Evolutionary conservation across 2,329 filamentous ascomycete species (phyloP), one percentile per base, ranked within the genome.

Genomic region (Beauveria varroae): DNA sequence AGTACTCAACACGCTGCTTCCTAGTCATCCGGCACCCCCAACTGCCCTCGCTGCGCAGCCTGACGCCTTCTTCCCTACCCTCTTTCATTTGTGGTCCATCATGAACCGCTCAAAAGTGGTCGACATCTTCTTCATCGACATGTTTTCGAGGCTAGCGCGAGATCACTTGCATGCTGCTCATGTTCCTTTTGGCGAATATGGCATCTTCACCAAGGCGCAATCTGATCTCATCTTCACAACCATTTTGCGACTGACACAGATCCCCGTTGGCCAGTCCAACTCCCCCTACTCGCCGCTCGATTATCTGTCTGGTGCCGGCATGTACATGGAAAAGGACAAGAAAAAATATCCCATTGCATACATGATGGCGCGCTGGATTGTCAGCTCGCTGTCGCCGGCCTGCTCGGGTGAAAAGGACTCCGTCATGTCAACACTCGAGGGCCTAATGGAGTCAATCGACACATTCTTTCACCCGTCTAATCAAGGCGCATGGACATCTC

Each of bases 391-490:
- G 44, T 98, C 95, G 1, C 93, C 95, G 1, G 80, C 86, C 51
- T 95, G 91, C 68, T 77, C 96, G 54, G 85, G 90, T 47, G 80
- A 85, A n/a, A 81, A 88, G 34, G 87, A 88, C 60, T 98, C 93
- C 1, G 85, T 96, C 49, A 76, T 99, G 68, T 85, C 88, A 40
- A 91, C 90, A 65, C 82, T 99, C 5, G 93, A 99, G 73, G 93
- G 91, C 0, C 80, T 99, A 57, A 89, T 99, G 67, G 90, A 98
- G 73, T 95, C 93, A 3, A 89, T 98, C 52, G 95, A 99, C 73
- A 99, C 95, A 0, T 99, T 99, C 74, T 99, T 97, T 79, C 95
- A 99, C 69, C 95, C 95, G 2, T 99, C 95, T 2, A 99, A 99
- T 73, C 90, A 93, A 57, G 95, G 95, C 16, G 79, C 79, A 16